Base-by-base conservation (phyloP, 805 yeast genomes). In the Soucietia sequanensis region DNA sequence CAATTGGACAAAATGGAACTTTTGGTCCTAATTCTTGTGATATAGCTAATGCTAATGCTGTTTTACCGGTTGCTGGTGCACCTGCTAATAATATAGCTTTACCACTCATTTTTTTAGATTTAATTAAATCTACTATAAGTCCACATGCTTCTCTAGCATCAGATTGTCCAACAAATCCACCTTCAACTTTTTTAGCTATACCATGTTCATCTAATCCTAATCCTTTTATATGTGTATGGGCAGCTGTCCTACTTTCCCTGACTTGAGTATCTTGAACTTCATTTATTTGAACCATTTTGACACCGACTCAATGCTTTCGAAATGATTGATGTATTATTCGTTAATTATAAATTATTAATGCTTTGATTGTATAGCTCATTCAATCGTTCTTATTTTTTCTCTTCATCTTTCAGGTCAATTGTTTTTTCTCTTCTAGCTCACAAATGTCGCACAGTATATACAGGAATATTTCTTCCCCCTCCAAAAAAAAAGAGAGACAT, bases 41-140 rank as follows among this genome's bases (percentile, higher is more conserved):
- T 37, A 93, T 81, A 2, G 97, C 99, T 51, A 93, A 72, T 0
- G 98, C 98, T 52, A 93, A 74, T 1, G 99, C 99, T 3, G 99
- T 93, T 60, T 93, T 93, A 56, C 99, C 99, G 5, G 98, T 91
- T 0, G 98, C 96, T 7, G 99, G 98, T 5, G 95, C 95, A 34
- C 99, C 99, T 1, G 99, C 98, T 35, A 93, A 72, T 41, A 93
- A 65, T 33, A 93, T 80, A n/a, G 96, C 98, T 54, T 91, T 85
- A 19, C 99, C 99, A 33, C 95, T 84, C 82, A 93, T 84, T 61
- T 82, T 87, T 52, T 87, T 88, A 21, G 86, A 81, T 63, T 89
- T 90, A 66, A 93, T 88, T 64, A 93, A 72, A 62, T 93, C 97
- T 25, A 91, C 95, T 43, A 93, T 77, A 35, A 93, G 83, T 44